Percentiles rank a stretch among this genome's conserved stretches.
Evolutionary conservation across 176 grass and related monocot species (phyloP).

Genomic region (Calamus simplicifolius): DNA sequence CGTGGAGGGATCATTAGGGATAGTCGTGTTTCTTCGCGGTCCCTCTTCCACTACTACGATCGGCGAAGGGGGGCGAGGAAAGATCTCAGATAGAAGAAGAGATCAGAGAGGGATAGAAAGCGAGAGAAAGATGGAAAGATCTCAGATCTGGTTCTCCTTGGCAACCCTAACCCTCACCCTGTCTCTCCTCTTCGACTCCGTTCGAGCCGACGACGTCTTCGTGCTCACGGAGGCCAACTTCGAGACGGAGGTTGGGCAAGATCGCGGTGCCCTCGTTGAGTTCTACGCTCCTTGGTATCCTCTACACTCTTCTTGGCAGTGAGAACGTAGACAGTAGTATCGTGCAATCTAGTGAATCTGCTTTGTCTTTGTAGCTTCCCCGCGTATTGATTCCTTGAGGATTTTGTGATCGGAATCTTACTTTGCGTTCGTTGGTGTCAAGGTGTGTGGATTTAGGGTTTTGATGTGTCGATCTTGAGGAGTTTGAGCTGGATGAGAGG

Average conservation of each 20-base stretch:
- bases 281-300: slow-evolving; percentile 80
- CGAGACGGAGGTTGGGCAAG: slow-evolving; percentile 88
- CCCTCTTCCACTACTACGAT: too few species aligned
- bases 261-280: slow-evolving; percentile 81
- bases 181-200: slow-evolving; percentile 22
- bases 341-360: too few species aligned
- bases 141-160: slow-evolving; percentile 46
- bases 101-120: too few species aligned
- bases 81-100: too few species aligned
- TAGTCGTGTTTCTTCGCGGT: too few species aligned
- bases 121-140: background rate
- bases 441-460: background rate
- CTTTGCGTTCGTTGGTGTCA: background rate
- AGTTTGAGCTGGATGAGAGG: background rate
- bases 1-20: too few species aligned
- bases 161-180: slow-evolving; percentile 26
- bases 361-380: too few species aligned
- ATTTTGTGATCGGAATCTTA: background rate
- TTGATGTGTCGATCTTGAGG: background rate
- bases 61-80: too few species aligned
- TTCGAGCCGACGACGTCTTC: slow-evolving; percentile 37
- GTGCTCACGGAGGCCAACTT: slow-evolving; percentile 76
- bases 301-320: background rate
- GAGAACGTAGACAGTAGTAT: too few species aligned
- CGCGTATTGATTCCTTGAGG: too few species aligned